Evolutionary conservation across 345 rosid species (phyloP).

Genomic region (Corchorus olitorius): DNA sequence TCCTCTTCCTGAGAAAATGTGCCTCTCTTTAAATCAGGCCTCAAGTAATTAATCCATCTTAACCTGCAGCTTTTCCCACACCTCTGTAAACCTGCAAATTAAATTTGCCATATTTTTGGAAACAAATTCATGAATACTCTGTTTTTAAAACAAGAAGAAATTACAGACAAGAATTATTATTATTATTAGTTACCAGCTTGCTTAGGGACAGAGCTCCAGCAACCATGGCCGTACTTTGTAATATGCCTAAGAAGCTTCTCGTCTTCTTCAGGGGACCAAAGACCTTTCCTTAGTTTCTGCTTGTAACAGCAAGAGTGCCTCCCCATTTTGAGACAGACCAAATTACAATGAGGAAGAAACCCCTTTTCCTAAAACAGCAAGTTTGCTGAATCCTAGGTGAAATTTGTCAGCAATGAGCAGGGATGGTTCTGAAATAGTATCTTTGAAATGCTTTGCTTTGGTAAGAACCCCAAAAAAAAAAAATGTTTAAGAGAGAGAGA

Average conservation of each 20-base stretch:
- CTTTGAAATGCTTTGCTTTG: conserved; percentile 22
- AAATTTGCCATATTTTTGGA: background rate
- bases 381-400: conserved; percentile 37
- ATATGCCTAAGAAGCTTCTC: conserved; percentile 88
- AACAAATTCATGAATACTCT: background rate
- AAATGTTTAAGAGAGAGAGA: conserved; percentile 8
- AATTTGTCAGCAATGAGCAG: conserved; percentile 42
- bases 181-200: conserved; percentile 72
- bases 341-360: conserved; percentile 13
- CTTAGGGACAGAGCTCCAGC: conserved; percentile 99
- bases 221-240: conserved; percentile 91
- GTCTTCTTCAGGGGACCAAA: conserved; percentile 99
- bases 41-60: conserved; percentile 92
- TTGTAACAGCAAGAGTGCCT: conserved; percentile 96
- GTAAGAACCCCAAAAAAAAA: too few species aligned
- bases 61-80: conserved; percentile 98
- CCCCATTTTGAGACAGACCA: conserved; percentile 58
- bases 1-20: conserved; percentile 94
- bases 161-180: too few species aligned
- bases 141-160: too few species aligned
- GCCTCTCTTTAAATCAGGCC: conserved; percentile 98
- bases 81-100: conserved; percentile 77
- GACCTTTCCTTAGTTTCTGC: conserved; percentile 98
- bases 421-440: conserved; percentile 15
- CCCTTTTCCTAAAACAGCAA: conserved; percentile 30